Evolutionary conservation across 129 eudicot genomes (phyloP).

Genomic region (Erigeron canadensis): DNA sequence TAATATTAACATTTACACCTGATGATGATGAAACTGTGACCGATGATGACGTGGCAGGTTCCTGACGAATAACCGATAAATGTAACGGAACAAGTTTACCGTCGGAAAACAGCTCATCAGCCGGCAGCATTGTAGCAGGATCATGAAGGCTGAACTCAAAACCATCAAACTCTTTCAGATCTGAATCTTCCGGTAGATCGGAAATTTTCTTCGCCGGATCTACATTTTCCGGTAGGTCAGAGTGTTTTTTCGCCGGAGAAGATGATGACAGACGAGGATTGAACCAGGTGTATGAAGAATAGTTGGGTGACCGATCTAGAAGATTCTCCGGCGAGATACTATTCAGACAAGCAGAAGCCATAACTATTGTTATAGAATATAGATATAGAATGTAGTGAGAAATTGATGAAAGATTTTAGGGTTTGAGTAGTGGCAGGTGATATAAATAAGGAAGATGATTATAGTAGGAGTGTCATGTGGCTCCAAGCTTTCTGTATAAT

Average conservation of each 20-base stretch:
- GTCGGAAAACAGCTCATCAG: constrained; percentile 77
- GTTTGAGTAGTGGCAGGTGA: constrained; percentile 28
- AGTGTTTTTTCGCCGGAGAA: constrained; percentile 21
- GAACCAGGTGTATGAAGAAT: constrained; percentile 52
- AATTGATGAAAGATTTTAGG: constrained; percentile 19
- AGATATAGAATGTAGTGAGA: not conserved
- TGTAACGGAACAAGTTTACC: constrained; percentile 73
- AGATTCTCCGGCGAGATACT: constrained; percentile 57
- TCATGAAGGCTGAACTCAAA: constrained; percentile 76
- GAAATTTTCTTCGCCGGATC: constrained; percentile 33
- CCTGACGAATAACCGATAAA: constrained; percentile 33
- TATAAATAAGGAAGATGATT: constrained; percentile 37
- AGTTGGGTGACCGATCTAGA: constrained; percentile 43
- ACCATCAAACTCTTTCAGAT: constrained; percentile 50
- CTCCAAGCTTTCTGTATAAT: constrained; percentile 38
- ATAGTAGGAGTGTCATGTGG: constrained; percentile 27
- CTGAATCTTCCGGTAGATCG: constrained; percentile 35
- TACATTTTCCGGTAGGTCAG: constrained; percentile 24
- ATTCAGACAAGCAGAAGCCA: constrained; percentile 88
- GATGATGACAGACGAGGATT: constrained; percentile 43
- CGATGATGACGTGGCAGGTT: constrained; percentile 27
- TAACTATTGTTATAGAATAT: too few relatives aligned
- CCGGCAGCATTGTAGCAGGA: constrained; percentile 74
- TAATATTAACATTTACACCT: not conserved
- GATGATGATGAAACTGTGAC: not conserved